Percentiles rank a stretch among this genome's conserved stretches.
Conservation (phyloP, 148 eudicot species). For the Agrostemma githago region DNA sequence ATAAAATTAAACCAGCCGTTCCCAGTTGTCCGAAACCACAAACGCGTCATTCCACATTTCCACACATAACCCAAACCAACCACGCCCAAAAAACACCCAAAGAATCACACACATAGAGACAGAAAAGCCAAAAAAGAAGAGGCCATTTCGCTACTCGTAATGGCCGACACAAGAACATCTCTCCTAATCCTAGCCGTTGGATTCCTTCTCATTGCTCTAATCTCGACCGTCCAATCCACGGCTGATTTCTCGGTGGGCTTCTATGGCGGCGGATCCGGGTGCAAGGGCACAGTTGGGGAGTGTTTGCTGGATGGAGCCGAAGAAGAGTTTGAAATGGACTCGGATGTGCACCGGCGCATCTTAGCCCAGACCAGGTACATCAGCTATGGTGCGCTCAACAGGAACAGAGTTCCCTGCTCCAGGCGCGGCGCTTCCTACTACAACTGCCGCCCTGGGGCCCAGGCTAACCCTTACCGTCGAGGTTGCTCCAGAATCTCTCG, state of each 20-base stretch:
- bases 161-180: slow-evolving; percentile 20
- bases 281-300: slow-evolving; percentile 26
- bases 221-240: slow-evolving; percentile 21
- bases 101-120: background rate
- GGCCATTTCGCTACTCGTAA: background rate
- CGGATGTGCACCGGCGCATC: slow-evolving; percentile 36
- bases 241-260: background rate
- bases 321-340: slow-evolving; percentile 34
- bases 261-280: slow-evolving; percentile 10
- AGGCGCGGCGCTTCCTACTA: slow-evolving; percentile 55
- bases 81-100: too few relatives aligned
- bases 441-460: slow-evolving; percentile 43
- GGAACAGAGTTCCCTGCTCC: slow-evolving; percentile 43
- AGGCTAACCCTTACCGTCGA: slow-evolving; percentile 54
- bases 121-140: background rate
- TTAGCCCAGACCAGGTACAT: slow-evolving; percentile 39
- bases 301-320: slow-evolving; percentile 21
- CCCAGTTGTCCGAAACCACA: background rate
- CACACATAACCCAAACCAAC: too few relatives aligned
- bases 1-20: background rate
- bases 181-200: slow-evolving; percentile 23
- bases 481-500: slow-evolving; percentile 48
- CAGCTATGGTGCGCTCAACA: slow-evolving; percentile 52
- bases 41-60: background rate
- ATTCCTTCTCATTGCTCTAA: slow-evolving; percentile 1